These are phyloP conservation scores for Nematodospora valgi DNA, from an alignment of 805 yeast species.

Conservation along the genomic window DNA sequence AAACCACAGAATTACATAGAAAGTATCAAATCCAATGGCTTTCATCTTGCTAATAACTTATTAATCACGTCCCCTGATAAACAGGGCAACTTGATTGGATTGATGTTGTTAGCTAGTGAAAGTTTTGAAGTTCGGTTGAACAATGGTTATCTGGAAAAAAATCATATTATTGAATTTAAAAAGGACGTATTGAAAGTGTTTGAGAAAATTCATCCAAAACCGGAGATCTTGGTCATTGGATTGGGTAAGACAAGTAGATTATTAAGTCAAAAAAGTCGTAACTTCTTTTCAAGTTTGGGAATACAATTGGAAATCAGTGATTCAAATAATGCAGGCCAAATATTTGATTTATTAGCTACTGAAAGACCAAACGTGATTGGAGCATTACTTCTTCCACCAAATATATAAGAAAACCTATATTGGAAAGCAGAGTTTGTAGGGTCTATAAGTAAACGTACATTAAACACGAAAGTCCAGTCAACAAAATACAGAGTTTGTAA, in stretches of 20 bases:
- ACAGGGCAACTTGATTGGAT: slow-evolving; percentile 40
- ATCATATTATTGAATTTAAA: slow-evolving; percentile 53
- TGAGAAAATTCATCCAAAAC: slow-evolving; percentile 64
- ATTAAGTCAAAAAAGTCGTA: slow-evolving; percentile 53
- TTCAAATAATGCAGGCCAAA: slow-evolving; percentile 60
- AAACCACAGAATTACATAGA: slow-evolving; percentile 44
- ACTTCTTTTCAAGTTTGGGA: slow-evolving; percentile 53
- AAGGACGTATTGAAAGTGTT: slow-evolving; percentile 44
- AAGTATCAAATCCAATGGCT: slow-evolving; percentile 49
- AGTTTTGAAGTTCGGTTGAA: slow-evolving; percentile 56
- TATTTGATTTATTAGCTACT: slow-evolving; percentile 72
- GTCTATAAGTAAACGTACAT: no score
- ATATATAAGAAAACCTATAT: no score
- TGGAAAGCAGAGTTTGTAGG: no score
- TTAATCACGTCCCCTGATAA: slow-evolving; percentile 43
- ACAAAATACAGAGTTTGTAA: no score
- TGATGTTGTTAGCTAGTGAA: slow-evolving; percentile 53
- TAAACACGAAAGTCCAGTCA: no score
- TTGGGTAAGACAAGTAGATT: slow-evolving; percentile 63
- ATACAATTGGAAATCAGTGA: slow-evolving; percentile 69
- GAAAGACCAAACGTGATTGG: slow-evolving; percentile 76
- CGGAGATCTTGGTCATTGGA: slow-evolving; percentile 72
- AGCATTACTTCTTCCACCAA: slow-evolving; percentile 70
- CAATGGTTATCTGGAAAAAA: slow-evolving; percentile 32
- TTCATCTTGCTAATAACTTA: slow-evolving; percentile 53